These are phyloP conservation scores for Leccinum fibrillosum DNA, from an alignment of 768 basidiomycete species.

Conservation along the genomic window DNA sequence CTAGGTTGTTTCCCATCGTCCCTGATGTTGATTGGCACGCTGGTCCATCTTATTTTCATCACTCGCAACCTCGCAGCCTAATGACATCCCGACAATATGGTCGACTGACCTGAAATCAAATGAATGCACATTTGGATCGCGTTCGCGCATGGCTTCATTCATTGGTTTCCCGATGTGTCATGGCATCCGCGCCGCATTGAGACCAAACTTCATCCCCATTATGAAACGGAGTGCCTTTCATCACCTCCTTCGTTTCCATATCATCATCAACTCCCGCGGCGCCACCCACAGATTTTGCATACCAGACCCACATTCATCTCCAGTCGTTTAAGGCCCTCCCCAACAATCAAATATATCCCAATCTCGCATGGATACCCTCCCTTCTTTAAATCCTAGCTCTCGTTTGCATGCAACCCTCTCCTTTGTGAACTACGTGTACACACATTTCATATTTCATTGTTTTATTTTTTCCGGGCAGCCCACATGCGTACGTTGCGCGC, in stretches of 20 bases:
- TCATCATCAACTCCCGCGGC: background rate
- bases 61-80: conserved; percentile 2
- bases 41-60: background rate
- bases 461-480: background rate
- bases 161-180: background rate
- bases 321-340: background rate
- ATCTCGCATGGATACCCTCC: conserved; percentile 6
- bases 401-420: background rate
- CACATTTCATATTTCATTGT: background rate
- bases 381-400: background rate
- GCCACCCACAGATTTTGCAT: background rate
- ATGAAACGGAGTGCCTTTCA: background rate
- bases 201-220: background rate
- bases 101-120: background rate
- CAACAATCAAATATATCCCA: background rate
- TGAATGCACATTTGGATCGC: background rate
- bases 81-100: background rate
- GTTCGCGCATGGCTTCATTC: background rate
- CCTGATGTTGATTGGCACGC: background rate
- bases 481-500: background rate
- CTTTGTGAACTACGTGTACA: background rate
- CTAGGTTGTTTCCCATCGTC: conserved; percentile 3
- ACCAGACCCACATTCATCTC: background rate
- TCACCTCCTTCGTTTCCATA: background rate
- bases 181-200: background rate